Conservation (phyloP, 345 rosid species). For the Eucalyptus globulus region DNA sequence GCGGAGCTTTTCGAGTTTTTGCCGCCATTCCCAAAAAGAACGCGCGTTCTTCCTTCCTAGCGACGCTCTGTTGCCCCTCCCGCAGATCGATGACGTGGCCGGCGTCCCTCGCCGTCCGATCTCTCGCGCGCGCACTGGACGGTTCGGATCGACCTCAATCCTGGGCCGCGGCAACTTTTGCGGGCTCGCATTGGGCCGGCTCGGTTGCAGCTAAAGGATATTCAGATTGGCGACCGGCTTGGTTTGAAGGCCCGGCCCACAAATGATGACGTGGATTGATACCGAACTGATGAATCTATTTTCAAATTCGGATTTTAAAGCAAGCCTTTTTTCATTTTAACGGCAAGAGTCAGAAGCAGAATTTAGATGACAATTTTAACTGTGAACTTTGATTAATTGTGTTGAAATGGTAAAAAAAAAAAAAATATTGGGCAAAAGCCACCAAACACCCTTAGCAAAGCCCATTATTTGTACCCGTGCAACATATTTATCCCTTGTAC, state of each 20-base stretch:
- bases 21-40: background rate
- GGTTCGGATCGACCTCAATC: background rate
- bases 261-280: background rate
- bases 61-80: background rate
- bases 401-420: background rate
- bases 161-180: background rate
- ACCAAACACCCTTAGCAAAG: background rate
- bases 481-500: too few relatives aligned
- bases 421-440: background rate
- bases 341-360: background rate
- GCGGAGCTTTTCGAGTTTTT: background rate
- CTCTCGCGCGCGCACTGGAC: background rate
- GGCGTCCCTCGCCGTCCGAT: background rate
- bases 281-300: background rate
- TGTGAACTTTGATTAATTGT: background rate
- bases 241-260: background rate
- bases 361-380: background rate
- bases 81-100: background rate
- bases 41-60: background rate
- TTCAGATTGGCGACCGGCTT: background rate
- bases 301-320: background rate
- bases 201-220: background rate
- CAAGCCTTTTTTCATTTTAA: background rate
- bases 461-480: background rate
- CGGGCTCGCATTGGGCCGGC: background rate